Percentiles rank a stretch among this genome's conserved stretches.
Conservation (phyloP, 2,329 filamentous ascomycete species). For the Colletotrichum spinosum region DNA sequence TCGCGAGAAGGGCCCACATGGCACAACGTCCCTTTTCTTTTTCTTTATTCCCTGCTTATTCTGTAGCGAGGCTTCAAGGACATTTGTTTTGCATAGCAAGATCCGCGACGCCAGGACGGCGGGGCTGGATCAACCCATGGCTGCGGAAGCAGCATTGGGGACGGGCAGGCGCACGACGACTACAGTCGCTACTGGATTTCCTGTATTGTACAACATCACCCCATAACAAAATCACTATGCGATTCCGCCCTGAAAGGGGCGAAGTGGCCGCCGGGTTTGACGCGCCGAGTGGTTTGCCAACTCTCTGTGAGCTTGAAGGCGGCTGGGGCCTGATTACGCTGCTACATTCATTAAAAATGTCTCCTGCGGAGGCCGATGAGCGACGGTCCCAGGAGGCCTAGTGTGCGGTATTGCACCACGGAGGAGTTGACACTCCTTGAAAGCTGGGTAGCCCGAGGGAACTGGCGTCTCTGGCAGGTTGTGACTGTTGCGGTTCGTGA, state of each 20-base stretch:
- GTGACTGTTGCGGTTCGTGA: too few species aligned
- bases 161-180: background rate
- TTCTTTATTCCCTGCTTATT: background rate
- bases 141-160: background rate
- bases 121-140: too few species aligned
- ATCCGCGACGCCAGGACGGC: too few species aligned
- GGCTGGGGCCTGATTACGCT: background rate
- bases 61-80: background rate
- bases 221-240: conserved; percentile 13
- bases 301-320: too few species aligned
- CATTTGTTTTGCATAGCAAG: background rate
- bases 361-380: too few species aligned
- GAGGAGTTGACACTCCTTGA: too few species aligned
- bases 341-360: too few species aligned
- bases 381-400: too few species aligned
- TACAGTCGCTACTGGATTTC: conserved; percentile 29
- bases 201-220: conserved; percentile 22
- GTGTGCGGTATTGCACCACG: too few species aligned
- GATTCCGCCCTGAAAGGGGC: conserved; percentile 24
- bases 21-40: conserved; percentile 4
- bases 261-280: conserved; percentile 33
- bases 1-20: conserved; percentile 17
- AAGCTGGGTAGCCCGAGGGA: too few species aligned
- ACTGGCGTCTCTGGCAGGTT: too few species aligned
- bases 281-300: conserved; percentile 12